Base-by-base conservation (phyloP, 805 yeast species). In the Barnettozyma populi region DNA sequence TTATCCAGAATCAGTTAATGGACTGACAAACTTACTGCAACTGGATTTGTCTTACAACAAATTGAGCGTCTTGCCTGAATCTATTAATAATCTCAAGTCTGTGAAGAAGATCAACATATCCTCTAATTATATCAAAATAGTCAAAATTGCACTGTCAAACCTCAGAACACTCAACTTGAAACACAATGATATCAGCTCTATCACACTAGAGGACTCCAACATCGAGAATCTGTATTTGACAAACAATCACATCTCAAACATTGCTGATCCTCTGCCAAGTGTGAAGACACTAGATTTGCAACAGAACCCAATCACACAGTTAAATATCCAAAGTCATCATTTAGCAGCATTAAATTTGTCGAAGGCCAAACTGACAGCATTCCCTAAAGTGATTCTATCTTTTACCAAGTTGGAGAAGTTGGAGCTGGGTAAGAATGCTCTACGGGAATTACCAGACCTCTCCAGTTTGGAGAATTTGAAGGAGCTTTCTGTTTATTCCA, bases 1-100 rank as follows among this genome's bases (percentile, higher is more conserved):
- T 2, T 82, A 80, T 51, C 95, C 94, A 0, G 84, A 78, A 45
- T 76, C 84, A 2, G 69, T 92, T 18, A 79, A 80, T 53, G 73
- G 76, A 21, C 72, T 92, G 51, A 60, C 71, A 0, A 76, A 75
- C 44, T 72, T 92, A 46, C 67, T 71, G 38, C 84, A 83, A 46
- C 71, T 94, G 52, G 95, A 92, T 60, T 60, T 92, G 38, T 86
- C 96, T 0, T 90, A 88, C 65, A 94, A 94, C 64, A 78, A 79
- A 44, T 76, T 94, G 25, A 66, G 74, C 2, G 50, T 50, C 2
- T 55, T 94, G 1, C 95, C 97, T 0, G 71, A 66, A 11, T 72
- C 81, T 3, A 73, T 89, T 29, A 78, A 80, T 14, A 70, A 75
- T 20, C 67, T 92, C 50, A 69, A 66, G 1, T 78, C 81, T 23